A percentile compares a stretch with the other conserved stretches of the same genome.
Conservation (phyloP, 139 green algal genomes). For the Micromonas pusilla region DNA sequence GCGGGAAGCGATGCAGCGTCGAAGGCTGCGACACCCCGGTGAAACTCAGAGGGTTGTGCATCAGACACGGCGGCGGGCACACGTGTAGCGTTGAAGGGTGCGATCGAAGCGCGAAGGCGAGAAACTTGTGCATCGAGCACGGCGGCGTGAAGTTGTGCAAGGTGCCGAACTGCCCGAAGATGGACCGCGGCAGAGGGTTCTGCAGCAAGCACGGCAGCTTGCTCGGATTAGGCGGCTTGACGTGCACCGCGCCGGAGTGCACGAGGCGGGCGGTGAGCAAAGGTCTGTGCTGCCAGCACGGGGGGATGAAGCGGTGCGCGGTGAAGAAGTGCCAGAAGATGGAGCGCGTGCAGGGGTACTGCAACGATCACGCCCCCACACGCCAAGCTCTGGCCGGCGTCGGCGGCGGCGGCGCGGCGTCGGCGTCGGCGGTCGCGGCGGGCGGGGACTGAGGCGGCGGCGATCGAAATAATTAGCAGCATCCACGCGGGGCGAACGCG, state of each 20-base stretch:
- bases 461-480: too few species aligned
- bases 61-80: conserved; percentile 1
- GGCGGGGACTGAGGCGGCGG: background rate
- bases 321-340: background rate
- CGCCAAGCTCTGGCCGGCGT: background rate
- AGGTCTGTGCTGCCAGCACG: conserved; percentile 3
- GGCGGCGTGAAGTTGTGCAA: conserved; percentile 7
- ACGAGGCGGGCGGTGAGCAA: background rate
- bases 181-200: background rate
- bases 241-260: background rate
- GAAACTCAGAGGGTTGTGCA: background rate
- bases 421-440: background rate
- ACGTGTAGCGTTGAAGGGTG: background rate
- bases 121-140: conserved; percentile 1
- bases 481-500: background rate
- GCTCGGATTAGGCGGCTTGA: background rate
- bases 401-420: too few species aligned
- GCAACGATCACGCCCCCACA: background rate
- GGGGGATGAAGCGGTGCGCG: background rate
- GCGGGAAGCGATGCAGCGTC: background rate
- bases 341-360: background rate
- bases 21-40: background rate
- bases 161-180: background rate
- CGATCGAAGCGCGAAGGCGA: background rate
- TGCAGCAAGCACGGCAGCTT: conserved; percentile 6